Base-by-base conservation (phyloP, 2,329 filamentous ascomycete species). In the Proliferodiscus dingleyae region DNA sequence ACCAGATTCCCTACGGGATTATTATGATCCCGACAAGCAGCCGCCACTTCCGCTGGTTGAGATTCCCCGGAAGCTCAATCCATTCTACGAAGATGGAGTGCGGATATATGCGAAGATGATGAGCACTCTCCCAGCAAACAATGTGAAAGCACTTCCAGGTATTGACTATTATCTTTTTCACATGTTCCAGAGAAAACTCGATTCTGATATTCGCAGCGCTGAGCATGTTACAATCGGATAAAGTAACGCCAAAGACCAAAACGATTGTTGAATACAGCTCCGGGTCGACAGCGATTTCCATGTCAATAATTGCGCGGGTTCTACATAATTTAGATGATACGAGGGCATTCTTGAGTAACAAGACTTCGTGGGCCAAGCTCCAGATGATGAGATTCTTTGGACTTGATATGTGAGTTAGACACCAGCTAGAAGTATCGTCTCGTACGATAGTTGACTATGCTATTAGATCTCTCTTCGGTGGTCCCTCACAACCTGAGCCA, bases 41-140 rank as follows among this genome's bases (percentile, higher is more conserved):
- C 78, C 80, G 2, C 77, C 77, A 0, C 57, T 83, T 7, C 80
- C 80, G 1, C 67, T 84, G 2, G 76, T 84, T 4, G 80, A 84
- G 62, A 64, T 83, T 3, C 79, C 79, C 0, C 67, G 69, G 13
- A 64, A 63, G 9, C 65, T 83, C 26, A 83, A 83, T 47, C 78
- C 78, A 2, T 77, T 73, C 50, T 67, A 71, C 16, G 51, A 70
- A 21, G 71, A 82, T 72, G 75, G 76, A 3, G 74, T 83, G 4
- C 71, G 77, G 9, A 80, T 83, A 42, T 82, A 80, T 51, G 79
- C 80, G 29, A 83, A 83, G 64, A 78, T 83, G 76, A 75, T 83
- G 72, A 78, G 76, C 2, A 75, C 76, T 68, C 76, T 79, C 54
- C 79, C 80, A 1, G 76, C 78, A 3, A 77, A 83, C 50, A 83